Evolutionary conservation across 1,284 basidiomycete genomes (phyloP), one percentile per base, ranked within the genome.

Genomic region (Golubevia pallescens): DNA sequence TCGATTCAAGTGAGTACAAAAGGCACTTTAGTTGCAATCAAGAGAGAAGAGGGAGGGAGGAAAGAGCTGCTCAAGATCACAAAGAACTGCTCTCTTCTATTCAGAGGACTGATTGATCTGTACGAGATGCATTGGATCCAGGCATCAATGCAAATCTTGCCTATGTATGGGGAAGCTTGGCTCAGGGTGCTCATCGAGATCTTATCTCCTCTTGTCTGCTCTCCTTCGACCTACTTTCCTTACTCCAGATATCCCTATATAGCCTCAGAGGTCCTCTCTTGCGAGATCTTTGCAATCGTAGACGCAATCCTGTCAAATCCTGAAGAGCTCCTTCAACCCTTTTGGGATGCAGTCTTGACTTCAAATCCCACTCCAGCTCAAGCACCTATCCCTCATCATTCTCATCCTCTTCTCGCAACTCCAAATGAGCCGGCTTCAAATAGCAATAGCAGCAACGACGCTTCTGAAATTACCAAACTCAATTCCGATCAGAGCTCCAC

Each of bases 201-300:
- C n/a, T n/a, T n/a, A n/a, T n/a, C n/a, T n/a, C n/a, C n/a, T n/a
- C n/a, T n/a, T n/a, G n/a, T n/a, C n/a, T n/a, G n/a, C n/a, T n/a
- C n/a, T n/a, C n/a, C n/a, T n/a, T n/a, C n/a, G n/a, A n/a, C n/a
- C n/a, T n/a, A n/a, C n/a, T n/a, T n/a, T n/a, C n/a, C 60, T 16
- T 57, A 3, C 19, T 21, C 20, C 62, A 74, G 72, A 54, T 85
- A 85, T 58, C 83, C 83, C 0, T 85, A 82, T 57, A 67, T 84
- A 48, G 80, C 80, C 14, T 81, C 81, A 0, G 83, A 85, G 58
- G 74, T 85, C 8, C 74, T 85, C 20, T 81, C 80, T 57, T 73
- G 75, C 65, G 81, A 85, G 51, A 69, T 82, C 10, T 77, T 74
- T 67, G 74, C 78, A 14, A 77, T 85, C 57, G 70, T 78, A 42